Evolutionary conservation across 805 yeast species (phyloP), one percentile per base, ranked within the genome.

Genomic region (Naumovozyma castellii): DNA sequence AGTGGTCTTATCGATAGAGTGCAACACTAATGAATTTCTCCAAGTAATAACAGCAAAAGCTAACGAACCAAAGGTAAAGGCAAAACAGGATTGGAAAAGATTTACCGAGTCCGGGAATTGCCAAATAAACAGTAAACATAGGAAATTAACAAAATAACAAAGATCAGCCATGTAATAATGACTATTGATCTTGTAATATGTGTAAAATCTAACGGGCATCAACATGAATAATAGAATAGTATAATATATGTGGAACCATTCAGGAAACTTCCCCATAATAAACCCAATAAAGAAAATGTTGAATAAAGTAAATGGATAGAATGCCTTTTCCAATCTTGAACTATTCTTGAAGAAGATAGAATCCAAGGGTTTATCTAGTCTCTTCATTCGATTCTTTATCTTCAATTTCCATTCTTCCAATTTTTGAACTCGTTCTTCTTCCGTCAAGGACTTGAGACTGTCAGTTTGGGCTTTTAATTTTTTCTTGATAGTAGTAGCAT

Each of bases 21-120:
- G 98, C 36, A 90, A 68, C 6, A 90, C 97, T 40, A 90, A 68
- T 5, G 96, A 87, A 59, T 90, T 90, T 50, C 95, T 71, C 98
- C 97, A 90, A 0, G 96, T 84, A 34, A 90, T 78, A 17, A 90
- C 95, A 0, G 97, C 97, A 73, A 85, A 88, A 4, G 95, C 75
- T 41, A 90, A 64, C 0, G 97, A 85, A 1, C 97, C 98, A 65
- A 82, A 78, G 1, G 92, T 73, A 44, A 90, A 76, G 8, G 95
- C 82, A 61, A 84, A 88, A 48, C 94, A 86, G 2, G 90, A 73
- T 13, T 84, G 76, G 62, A 82, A 90, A 18, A 90, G 66, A 49
- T 78, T 73, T 31, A 70, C 68, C 2, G 94, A 84, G 27, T 68
- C 53, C 0, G 98, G 97, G 45, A 79, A 77, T 4, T 77, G 67